Evolutionary conservation across 2,329 filamentous ascomycete species (phyloP), one percentile per base, ranked within the genome.

Genomic region (Stagonosporopsis rhizophila): DNA sequence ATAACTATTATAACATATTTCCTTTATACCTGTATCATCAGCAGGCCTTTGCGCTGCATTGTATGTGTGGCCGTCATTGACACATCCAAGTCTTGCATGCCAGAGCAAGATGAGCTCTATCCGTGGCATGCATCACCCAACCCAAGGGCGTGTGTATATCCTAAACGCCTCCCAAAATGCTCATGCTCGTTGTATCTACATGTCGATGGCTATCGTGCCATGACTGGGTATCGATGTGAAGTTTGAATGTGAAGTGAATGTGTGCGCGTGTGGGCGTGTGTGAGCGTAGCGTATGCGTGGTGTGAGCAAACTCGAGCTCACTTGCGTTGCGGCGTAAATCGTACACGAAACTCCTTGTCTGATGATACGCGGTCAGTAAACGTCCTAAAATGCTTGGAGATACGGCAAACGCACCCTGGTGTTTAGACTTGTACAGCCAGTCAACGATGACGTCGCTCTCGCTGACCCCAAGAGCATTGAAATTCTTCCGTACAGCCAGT

Each of bases 361-460:
- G 41, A 20, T 12, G 7, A n/a, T 12, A 4, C 4, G 6, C 12
- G 20, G 49, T 69, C 41, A 68, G 61, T 49, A 32, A 12, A 1
- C 12, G 20, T 5, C 19, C 0, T 6, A 2, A 12, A 12, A 6
- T 5, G 25, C 19, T 32, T 14, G 25, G 12, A 7, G 15, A 27
- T 28, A 15, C n/a, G 3, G 17, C n/a, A 5, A 27, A 38, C 30
- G 71, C 78, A 77, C 85, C 83, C 59, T 86, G 81, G 62, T 82
- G 83, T 69, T 83, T 82, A 27, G 90, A 83, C 70, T 87, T 89
- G 80, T 91, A 90, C 59, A 92, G 81, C 71, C 92, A 86, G 62
- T 90, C 89, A 53, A 93, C 89, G 54, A 95, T 89, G 62, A 92
- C 88, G 67, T 95, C 91, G 71, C 88, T 92, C 79, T 96, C 91